phyloP scores from a whole-genome alignment of 2,329 filamentous ascomycete genomes.

The Microdochium bolleyi region DNA sequence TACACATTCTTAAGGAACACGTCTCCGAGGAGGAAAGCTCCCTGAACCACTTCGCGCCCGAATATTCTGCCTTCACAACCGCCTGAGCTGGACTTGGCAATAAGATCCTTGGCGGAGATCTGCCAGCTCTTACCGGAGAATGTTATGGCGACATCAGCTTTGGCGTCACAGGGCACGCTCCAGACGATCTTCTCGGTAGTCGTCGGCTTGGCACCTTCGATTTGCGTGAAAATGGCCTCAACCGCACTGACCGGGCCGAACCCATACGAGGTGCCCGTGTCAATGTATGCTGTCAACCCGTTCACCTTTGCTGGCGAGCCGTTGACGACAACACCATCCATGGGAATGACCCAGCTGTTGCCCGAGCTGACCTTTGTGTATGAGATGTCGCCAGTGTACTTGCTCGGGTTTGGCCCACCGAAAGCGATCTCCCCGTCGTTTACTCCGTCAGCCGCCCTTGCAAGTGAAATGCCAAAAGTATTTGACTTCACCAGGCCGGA shows the following conservation, averaged over 20 bases:
- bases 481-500: constrained; percentile 52
- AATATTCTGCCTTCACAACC: constrained; percentile 66
- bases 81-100: constrained; percentile 37
- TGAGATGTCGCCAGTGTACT: constrained; percentile 59
- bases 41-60: constrained; percentile 57
- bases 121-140: constrained; percentile 62
- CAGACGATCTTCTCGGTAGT: neutral
- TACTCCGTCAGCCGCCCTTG: constrained; percentile 54
- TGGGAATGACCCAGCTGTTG: constrained; percentile 59
- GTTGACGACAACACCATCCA: constrained; percentile 59
- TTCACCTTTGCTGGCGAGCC: constrained; percentile 50
- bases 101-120: constrained; percentile 65
- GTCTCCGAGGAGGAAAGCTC: constrained; percentile 74
- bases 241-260: constrained; percentile 64
- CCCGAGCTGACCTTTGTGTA: constrained; percentile 51
- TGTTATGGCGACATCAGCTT: constrained; percentile 49
- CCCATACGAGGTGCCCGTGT: constrained; percentile 76
- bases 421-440: constrained; percentile 74
- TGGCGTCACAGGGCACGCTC: constrained; percentile 63
- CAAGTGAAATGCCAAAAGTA: constrained; percentile 64
- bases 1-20: constrained; percentile 89
- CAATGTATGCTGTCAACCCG: constrained; percentile 60
- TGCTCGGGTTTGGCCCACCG: constrained; percentile 58
- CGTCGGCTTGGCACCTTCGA: constrained; percentile 46
- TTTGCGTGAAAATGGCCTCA: constrained; percentile 55